These are phyloP conservation scores for Euphorbia schlechtendalii DNA, from an alignment of 441 rosid species.

Conservation along the genomic window DNA sequence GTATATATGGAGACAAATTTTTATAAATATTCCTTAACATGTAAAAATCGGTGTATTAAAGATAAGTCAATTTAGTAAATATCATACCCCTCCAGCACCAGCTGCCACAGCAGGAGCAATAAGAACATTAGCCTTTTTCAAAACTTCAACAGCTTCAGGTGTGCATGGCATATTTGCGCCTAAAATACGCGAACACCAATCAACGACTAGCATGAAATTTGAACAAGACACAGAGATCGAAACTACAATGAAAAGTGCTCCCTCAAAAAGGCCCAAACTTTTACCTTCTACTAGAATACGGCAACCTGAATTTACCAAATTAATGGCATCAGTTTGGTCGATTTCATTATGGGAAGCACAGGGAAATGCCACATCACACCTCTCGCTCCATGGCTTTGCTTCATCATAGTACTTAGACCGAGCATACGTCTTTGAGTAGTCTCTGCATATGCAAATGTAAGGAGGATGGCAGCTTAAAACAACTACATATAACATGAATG, in stretches of 20 bases:
- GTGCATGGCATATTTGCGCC: slow-evolving; percentile 99
- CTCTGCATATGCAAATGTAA: slow-evolving; percentile 48
- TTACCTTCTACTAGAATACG: slow-evolving; percentile 88
- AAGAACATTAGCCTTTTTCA: slow-evolving; percentile 84
- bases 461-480: slow-evolving; percentile 10
- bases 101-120: slow-evolving; percentile 98
- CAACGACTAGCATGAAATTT: slow-evolving; percentile 5
- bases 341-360: slow-evolving; percentile 96
- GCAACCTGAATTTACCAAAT: slow-evolving; percentile 87
- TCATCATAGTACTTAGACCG: slow-evolving; percentile 94
- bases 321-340: slow-evolving; percentile 88
- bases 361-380: slow-evolving; percentile 92
- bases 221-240: slow-evolving; percentile 9
- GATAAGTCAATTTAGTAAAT: slow-evolving; percentile 8
- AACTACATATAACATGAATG: neutral
- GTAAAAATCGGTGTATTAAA: neutral
- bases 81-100: slow-evolving; percentile 95
- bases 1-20: neutral
- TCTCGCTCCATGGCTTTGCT: slow-evolving; percentile 94
- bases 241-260: slow-evolving; percentile 11
- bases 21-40: neutral
- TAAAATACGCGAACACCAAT: slow-evolving; percentile 15
- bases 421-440: slow-evolving; percentile 95
- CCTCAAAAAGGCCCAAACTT: slow-evolving; percentile 18
- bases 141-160: slow-evolving; percentile 82